Evolutionary conservation across 2,329 filamentous ascomycete genomes (phyloP).

Genomic region (Sporothrix pallida): DNA sequence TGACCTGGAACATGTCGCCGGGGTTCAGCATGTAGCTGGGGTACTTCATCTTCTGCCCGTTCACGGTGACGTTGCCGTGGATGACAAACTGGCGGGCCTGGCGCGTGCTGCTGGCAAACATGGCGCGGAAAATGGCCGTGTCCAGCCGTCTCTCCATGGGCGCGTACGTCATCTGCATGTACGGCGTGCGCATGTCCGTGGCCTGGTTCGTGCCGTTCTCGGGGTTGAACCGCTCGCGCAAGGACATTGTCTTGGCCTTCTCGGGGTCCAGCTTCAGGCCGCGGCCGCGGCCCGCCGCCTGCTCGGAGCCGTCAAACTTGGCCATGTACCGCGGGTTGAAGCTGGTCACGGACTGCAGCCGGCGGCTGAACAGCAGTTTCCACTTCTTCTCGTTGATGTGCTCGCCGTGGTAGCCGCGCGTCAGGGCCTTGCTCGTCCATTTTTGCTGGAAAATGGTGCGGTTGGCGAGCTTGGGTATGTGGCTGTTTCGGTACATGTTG

Average conservation of each 20-base stretch:
- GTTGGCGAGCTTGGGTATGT: conserved; percentile 48
- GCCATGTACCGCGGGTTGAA: conserved; percentile 86
- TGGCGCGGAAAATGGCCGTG: conserved; percentile 88
- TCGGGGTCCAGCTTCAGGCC: conserved; percentile 53
- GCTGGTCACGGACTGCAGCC: conserved; percentile 79
- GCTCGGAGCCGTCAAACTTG: conserved; percentile 77
- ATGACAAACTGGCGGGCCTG: conserved; percentile 95
- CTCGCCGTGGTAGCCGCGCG: conserved; percentile 91
- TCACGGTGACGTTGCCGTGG: conserved; percentile 92
- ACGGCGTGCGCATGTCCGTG: conserved; percentile 68
- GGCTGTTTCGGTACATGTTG: conserved; percentile 70
- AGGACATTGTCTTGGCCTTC: no score
- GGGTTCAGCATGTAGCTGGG: conserved; percentile 95
- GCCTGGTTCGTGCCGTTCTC: conserved; percentile 41
- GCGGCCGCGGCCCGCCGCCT: conserved; percentile 82
- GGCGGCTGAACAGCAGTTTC: conserved; percentile 88
- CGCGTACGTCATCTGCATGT: conserved; percentile 95
- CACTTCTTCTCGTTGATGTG: conserved; percentile 92
- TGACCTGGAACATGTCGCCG: conserved; percentile 97
- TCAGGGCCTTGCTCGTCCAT: conserved; percentile 85
- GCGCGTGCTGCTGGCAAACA: conserved; percentile 91
- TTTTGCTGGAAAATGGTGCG: conserved; percentile 97
- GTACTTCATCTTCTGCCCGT: conserved; percentile 84
- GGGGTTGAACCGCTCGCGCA: conserved; percentile 30
- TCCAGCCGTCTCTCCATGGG: conserved; percentile 90